Conservation (phyloP, 805 yeast species). For the Candida nitratophila region DNA sequence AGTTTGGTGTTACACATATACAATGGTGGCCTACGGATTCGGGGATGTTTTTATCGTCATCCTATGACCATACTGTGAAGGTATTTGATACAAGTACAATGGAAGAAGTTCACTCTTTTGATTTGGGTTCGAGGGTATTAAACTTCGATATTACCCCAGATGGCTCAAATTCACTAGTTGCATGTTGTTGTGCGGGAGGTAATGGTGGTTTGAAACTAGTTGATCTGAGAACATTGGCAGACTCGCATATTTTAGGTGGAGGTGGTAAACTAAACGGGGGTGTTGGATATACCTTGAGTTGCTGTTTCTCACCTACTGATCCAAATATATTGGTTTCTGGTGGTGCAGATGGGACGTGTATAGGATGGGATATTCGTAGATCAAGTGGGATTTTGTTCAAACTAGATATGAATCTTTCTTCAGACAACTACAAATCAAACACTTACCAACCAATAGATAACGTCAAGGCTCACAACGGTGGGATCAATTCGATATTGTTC, state of each 20-base stretch:
- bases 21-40: conserved; percentile 89
- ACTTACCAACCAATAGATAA: conserved; percentile 13
- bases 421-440: conserved; percentile 9
- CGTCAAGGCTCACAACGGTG: conserved; percentile 65
- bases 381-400: conserved; percentile 56
- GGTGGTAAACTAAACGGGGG: conserved; percentile 24
- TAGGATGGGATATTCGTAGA: conserved; percentile 81
- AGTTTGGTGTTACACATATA: conserved; percentile 64
- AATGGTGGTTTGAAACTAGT: conserved; percentile 41
- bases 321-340: conserved; percentile 67
- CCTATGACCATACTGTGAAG: conserved; percentile 70
- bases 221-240: conserved; percentile 67
- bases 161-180: conserved; percentile 47
- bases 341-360: conserved; percentile 71
- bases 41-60: conserved; percentile 78
- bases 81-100: conserved; percentile 75
- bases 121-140: conserved; percentile 55
- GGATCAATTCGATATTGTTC: conserved; percentile 79
- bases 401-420: conserved; percentile 40
- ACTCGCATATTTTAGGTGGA: conserved; percentile 57
- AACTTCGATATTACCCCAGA: conserved; percentile 54
- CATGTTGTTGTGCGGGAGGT: conserved; percentile 60
- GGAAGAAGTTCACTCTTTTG: conserved; percentile 60
- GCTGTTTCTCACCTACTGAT: conserved; percentile 61
- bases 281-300: conserved; percentile 21